Evolutionary conservation across 495 filamentous ascomycete genomes (phyloP).

Genomic region (Coniosporium apollinis): DNA sequence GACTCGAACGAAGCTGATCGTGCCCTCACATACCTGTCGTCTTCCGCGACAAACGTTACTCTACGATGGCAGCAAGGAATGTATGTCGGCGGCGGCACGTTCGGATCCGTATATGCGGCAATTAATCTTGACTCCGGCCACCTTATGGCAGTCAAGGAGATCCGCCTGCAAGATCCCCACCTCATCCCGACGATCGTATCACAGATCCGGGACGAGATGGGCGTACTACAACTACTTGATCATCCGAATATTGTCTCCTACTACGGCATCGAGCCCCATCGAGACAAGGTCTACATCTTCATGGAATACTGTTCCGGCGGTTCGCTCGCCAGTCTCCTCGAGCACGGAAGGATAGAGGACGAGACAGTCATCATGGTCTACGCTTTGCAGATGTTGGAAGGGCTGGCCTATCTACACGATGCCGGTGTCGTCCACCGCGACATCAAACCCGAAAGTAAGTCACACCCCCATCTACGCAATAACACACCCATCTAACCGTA

Average conservation of each 20-base stretch:
- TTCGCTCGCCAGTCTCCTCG: slow-evolving; percentile 74
- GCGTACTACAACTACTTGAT: slow-evolving; percentile 81
- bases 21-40: slow-evolving; percentile 81
- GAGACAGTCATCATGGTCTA: slow-evolving; percentile 98
- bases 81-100: slow-evolving; percentile 91
- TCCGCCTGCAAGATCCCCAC: slow-evolving; percentile 90
- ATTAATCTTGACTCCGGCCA: slow-evolving; percentile 93
- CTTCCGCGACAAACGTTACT: slow-evolving; percentile 83
- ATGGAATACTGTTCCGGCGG: slow-evolving; percentile 98
- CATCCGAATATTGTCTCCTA: slow-evolving; percentile 97
- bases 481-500: slow-evolving; percentile 11
- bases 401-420: slow-evolving; percentile 87
- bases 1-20: slow-evolving; percentile 89
- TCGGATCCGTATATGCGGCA: slow-evolving; percentile 90
- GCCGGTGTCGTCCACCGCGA: slow-evolving; percentile 83
- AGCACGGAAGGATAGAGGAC: slow-evolving; percentile 94
- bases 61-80: slow-evolving; percentile 96
- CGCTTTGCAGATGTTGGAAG: slow-evolving; percentile 86
- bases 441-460: slow-evolving; percentile 92
- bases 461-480: not conserved
- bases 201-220: slow-evolving; percentile 95
- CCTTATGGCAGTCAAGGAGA: slow-evolving; percentile 97
- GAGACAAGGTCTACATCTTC: slow-evolving; percentile 98
- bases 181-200: slow-evolving; percentile 82
- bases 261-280: slow-evolving; percentile 92